Evolutionary conservation across 192 early-diverging fungal species (phyloP), one percentile per base, ranked within the genome.

Genomic region (Umbelopsis ramanniana): DNA sequence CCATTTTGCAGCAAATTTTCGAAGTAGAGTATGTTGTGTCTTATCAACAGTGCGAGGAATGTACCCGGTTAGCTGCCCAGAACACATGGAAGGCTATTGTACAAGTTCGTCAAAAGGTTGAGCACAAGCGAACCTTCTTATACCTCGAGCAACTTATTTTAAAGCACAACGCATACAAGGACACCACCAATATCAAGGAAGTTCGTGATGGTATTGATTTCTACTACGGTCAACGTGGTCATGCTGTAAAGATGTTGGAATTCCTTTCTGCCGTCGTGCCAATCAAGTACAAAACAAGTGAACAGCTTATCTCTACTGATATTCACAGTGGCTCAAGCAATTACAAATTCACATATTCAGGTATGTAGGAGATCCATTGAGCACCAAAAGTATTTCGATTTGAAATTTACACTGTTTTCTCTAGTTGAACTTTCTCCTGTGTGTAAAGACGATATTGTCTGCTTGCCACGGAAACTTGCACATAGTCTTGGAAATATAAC

Each of bases 111-210:
- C 97, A 99, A 86, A 98, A 98, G 85, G 95, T 96, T 26, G 87
- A 90, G 50, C 97, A 99, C 87, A 97, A 99, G 87, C 87, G 96
- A 70, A 99, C 97, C 10, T 99, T 99, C 85, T 90, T 98, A 70
- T 98, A 94, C 81, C 88, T 99, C 10, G 97, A 99, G 79, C 97
- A 99, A 83, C 84, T 99, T 71, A 98, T 99, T 70, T 90, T 99
- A 67, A 97, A 97, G 87, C 96, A 99, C 85, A 93, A 92, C 67
- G 96, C 95, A 3, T 95, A 97, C 87, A 92, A 92, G 71, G 96
- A 99, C 76, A 98, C 97, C 8, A 95, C 92, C 73, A 99, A 99
- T 81, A 99, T 99, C 80, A 96, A 96, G 72, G 97, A 98, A 76
- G 92, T 89, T 70, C 93, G 88, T 79, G 97, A 97, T 74, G 97